Conservation (phyloP, 345 rosid species). For the Eucalyptus globulus region DNA sequence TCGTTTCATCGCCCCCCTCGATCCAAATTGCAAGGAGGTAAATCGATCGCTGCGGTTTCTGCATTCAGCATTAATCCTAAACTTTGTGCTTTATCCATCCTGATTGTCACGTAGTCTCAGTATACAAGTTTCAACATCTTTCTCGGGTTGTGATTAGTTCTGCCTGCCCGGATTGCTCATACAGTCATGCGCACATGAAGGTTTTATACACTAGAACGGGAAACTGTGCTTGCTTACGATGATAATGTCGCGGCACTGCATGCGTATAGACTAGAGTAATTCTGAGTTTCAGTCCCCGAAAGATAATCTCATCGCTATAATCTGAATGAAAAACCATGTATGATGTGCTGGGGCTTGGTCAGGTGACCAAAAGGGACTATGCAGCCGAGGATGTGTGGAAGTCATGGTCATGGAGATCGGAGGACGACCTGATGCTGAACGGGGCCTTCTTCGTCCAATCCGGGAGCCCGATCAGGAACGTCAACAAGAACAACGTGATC, state of each 20-base stretch:
- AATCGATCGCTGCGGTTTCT: neutral
- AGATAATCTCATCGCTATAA: neutral
- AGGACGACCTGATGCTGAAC: conserved; percentile 25
- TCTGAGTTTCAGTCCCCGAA: neutral
- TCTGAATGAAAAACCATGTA: neutral
- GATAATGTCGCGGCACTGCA: neutral
- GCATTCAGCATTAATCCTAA: neutral
- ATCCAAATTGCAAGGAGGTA: conserved; percentile 34
- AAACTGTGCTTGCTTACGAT: neutral
- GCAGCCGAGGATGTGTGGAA: conserved; percentile 15
- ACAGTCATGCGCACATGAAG: neutral
- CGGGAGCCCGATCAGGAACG: neutral
- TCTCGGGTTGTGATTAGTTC: neutral
- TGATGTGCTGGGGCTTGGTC: neutral
- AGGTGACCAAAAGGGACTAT: conserved; percentile 34
- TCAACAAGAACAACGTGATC: conserved; percentile 5
- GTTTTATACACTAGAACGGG: neutral
- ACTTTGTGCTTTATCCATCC: neutral
- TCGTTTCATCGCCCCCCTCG: conserved; percentile 58
- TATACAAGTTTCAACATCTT: neutral
- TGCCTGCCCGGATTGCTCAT: neutral
- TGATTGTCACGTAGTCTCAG: neutral
- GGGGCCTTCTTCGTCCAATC: conserved; percentile 26
- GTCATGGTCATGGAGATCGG: conserved; percentile 27
- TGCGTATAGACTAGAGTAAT: neutral